These are phyloP conservation scores for Lactarius deliciosus DNA, from an alignment of 768 basidiomycete genomes.

Conservation along the genomic window DNA sequence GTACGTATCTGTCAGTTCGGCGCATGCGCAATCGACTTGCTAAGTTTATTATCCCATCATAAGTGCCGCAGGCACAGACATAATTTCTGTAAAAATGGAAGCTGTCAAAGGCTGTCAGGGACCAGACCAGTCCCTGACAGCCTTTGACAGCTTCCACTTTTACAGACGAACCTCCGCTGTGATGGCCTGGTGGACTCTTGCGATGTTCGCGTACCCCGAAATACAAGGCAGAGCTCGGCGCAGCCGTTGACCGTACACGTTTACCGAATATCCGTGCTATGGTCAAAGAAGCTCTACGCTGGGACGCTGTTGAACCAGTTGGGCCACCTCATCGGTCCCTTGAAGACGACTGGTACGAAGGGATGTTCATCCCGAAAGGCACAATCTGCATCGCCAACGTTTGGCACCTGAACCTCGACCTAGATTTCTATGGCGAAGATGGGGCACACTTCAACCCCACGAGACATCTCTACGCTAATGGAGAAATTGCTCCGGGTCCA, in stretches of 20 bases:
- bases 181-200: constrained; percentile 12
- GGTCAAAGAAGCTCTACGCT: constrained; percentile 10
- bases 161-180: background rate
- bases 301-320: background rate
- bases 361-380: constrained; percentile 15
- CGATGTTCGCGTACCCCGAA: constrained; percentile 15
- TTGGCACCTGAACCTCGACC: no score
- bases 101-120: no score
- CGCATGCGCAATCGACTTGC: background rate
- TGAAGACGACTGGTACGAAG: constrained; percentile 21
- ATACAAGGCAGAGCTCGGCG: constrained; percentile 17
- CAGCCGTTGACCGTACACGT: constrained; percentile 5
- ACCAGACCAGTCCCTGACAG: no score
- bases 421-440: no score
- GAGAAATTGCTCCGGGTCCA: no score
- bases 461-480: no score
- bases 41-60: no score
- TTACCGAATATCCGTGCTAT: constrained; percentile 6
- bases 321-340: background rate
- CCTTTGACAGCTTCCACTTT: no score
- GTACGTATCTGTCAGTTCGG: constrained; percentile 1
- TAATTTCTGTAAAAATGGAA: no score
- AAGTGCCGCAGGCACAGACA: constrained; percentile 7
- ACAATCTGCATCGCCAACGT: no score
- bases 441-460: no score